A percentile compares a stretch with the other conserved stretches of the same genome.
phyloP scores from a whole-genome alignment of 768 basidiomycete genomes.

The Dioszegia hungarica region DNA sequence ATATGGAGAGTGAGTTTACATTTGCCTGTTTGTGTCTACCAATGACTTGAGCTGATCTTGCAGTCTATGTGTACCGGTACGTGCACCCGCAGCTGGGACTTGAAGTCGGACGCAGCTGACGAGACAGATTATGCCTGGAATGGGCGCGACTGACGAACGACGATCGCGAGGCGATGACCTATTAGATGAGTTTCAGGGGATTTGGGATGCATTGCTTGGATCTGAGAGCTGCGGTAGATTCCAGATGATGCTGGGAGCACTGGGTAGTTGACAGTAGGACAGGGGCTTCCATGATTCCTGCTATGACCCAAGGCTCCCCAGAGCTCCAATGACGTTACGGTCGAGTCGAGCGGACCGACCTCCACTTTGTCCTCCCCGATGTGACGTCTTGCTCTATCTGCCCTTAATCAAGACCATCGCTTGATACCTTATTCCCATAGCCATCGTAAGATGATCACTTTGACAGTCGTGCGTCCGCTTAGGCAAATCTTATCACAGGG shows the following conservation, averaged over 20 bases:
- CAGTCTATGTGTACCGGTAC: conserved; percentile 9
- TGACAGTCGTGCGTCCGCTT: conserved; percentile 10
- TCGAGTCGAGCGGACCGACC: too few relatives aligned
- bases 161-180: conserved; percentile 61
- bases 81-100: conserved; percentile 12
- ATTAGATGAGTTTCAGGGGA: conserved; percentile 15
- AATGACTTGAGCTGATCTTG: neutral
- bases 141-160: conserved; percentile 81
- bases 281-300: too few relatives aligned
- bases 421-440: neutral
- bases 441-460: conserved; percentile 11
- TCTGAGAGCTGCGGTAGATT: neutral
- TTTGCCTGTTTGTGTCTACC: neutral
- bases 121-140: conserved; percentile 83
- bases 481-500: neutral
- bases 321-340: too few relatives aligned
- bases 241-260: too few relatives aligned
- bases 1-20: conserved; percentile 74
- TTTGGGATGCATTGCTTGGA: neutral
- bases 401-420: too few relatives aligned
- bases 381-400: too few relatives aligned
- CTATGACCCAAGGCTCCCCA: too few relatives aligned
- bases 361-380: too few relatives aligned
- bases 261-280: too few relatives aligned
- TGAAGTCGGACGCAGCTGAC: conserved; percentile 42